These are phyloP conservation scores for Trichoderma erinaceum DNA, from an alignment of 495 filamentous ascomycete genomes.

Conservation along the genomic window DNA sequence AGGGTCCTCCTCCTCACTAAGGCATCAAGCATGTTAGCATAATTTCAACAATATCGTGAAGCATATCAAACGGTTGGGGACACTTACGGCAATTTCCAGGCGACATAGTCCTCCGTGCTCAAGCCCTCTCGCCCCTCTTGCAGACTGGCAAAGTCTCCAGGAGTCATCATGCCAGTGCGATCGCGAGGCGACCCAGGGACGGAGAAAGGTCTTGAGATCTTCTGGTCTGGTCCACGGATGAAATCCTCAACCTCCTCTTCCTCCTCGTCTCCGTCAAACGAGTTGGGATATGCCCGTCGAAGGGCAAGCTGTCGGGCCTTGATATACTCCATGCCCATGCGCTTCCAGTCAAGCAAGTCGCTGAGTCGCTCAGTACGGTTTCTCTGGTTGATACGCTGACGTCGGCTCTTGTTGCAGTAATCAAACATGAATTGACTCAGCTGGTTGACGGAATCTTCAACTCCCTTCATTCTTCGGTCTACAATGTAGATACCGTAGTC, in stretches of 20 bases:
- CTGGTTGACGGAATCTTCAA: conserved; percentile 96
- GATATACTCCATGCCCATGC: conserved; percentile 98
- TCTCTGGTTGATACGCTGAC: conserved; percentile 96
- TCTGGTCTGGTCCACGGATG: conserved; percentile 83
- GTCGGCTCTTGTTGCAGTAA: conserved; percentile 86
- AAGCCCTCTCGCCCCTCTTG: conserved; percentile 92
- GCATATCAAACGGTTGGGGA: no score
- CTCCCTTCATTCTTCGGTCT: conserved; percentile 88
- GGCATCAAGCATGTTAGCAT: conserved; percentile 22
- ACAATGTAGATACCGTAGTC: conserved; percentile 99
- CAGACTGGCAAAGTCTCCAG: conserved; percentile 91
- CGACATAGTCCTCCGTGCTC: conserved; percentile 93
- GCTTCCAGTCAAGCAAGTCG: conserved; percentile 95
- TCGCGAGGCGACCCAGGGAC: conserved; percentile 89
- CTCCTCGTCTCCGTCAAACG: conserved; percentile 71
- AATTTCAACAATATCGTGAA: conserved; percentile 6
- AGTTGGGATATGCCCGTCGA: conserved; percentile 81
- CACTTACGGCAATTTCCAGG: conserved; percentile 96
- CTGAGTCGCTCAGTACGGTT: conserved; percentile 96
- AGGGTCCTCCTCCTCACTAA: conserved; percentile 87
- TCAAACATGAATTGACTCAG: conserved; percentile 90
- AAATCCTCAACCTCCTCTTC: conserved; percentile 54
- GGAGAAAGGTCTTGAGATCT: conserved; percentile 88
- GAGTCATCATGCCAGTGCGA: conserved; percentile 96
- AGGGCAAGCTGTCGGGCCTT: conserved; percentile 92